Percentiles rank a stretch among this genome's conserved stretches.
Conservation (phyloP, 495 filamentous ascomycete genomes). For the Sporormia fimetaria region DNA sequence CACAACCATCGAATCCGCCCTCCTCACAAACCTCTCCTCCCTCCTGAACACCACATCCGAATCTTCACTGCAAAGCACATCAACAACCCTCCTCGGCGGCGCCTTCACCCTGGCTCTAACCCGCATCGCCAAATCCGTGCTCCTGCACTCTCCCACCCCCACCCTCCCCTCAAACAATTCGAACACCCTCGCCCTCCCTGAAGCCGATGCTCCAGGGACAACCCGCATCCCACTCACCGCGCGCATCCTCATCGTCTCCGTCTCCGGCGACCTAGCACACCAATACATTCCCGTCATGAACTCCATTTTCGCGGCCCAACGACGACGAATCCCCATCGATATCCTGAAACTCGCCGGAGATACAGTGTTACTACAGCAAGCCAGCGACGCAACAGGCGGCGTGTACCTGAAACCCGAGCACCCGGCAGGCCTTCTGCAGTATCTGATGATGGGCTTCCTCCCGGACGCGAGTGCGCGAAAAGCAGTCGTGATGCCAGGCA, state of each 20-base stretch:
- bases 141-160: constrained; percentile 29
- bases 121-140: constrained; percentile 61
- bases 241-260: constrained; percentile 65
- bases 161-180: constrained; percentile 17
- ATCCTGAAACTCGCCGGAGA: constrained; percentile 75
- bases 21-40: constrained; percentile 55
- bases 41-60: constrained; percentile 57
- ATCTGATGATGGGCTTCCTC: constrained; percentile 91
- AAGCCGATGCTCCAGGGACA: constrained; percentile 25
- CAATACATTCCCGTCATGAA: constrained; percentile 99
- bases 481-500: constrained; percentile 60
- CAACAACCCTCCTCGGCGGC: constrained; percentile 74
- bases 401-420: constrained; percentile 65
- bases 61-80: constrained; percentile 47
- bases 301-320: constrained; percentile 84
- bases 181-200: constrained; percentile 28
- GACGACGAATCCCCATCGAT: constrained; percentile 77
- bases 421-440: constrained; percentile 66
- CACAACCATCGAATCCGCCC: constrained; percentile 64
- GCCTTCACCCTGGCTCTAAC: constrained; percentile 80
- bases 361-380: constrained; percentile 90
- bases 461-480: constrained; percentile 57
- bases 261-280: constrained; percentile 67
- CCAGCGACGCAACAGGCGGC: constrained; percentile 77
- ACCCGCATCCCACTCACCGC: constrained; percentile 41